Evolutionary conservation across 2,329 filamentous ascomycete species (phyloP).

Genomic region (Torrubiellomyces zombiae): DNA sequence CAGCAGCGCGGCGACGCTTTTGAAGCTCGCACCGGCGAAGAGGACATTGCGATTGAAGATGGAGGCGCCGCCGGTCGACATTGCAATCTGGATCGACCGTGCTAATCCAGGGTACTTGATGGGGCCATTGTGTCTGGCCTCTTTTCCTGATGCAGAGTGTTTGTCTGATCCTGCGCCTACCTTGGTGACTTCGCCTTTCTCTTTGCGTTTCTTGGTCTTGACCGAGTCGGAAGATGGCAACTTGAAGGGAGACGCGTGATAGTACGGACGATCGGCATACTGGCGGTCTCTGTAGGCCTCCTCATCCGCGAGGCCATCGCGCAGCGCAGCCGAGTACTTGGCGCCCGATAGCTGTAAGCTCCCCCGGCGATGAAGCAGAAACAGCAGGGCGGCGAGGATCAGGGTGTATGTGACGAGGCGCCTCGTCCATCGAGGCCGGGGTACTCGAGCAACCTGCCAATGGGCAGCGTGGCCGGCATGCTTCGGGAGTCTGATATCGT

Average conservation of each 20-base stretch:
- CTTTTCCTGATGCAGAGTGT: too few species aligned
- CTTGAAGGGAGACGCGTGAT: not conserved
- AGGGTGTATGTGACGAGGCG: constrained; percentile 31
- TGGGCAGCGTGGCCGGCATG: constrained; percentile 8
- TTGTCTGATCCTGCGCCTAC: too few species aligned
- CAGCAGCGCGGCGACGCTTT: constrained; percentile 55
- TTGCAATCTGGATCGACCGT: constrained; percentile 42
- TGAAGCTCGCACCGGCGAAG: constrained; percentile 60
- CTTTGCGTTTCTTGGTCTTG: too few species aligned
- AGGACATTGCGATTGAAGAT: constrained; percentile 52
- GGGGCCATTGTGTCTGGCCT: constrained; percentile 45
- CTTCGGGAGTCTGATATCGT: constrained; percentile 25
- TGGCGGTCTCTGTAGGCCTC: constrained; percentile 1
- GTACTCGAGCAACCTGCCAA: constrained; percentile 26
- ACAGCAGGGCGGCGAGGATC: constrained; percentile 36
- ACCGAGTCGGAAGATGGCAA: too few species aligned
- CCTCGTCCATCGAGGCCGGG: constrained; percentile 35
- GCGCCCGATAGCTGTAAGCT: constrained; percentile 9
- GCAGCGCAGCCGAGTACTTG: not conserved
- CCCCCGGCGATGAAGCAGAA: constrained; percentile 16
- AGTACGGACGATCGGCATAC: not conserved
- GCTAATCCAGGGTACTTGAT: constrained; percentile 53
- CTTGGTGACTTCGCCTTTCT: constrained; percentile 11
- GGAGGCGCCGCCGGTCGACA: constrained; percentile 32
- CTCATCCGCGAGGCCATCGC: not conserved